phyloP scores from a whole-genome alignment of 805 yeast species.

The Lipomyces kockii region DNA sequence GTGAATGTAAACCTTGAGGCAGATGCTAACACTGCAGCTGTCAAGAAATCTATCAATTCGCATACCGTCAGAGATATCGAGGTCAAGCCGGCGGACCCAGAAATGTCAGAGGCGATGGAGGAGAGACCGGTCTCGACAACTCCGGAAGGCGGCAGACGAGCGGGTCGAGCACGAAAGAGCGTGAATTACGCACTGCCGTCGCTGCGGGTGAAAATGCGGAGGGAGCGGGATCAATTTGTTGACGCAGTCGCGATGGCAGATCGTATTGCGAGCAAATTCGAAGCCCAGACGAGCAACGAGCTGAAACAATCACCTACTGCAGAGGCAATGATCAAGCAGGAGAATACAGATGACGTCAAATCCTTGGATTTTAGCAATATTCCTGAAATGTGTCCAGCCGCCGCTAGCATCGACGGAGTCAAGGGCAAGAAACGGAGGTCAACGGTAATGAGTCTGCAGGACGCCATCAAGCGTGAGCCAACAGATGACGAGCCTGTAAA shows the following conservation, averaged over 20 bases:
- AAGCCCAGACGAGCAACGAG: background rate
- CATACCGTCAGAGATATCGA: background rate
- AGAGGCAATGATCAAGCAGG: slow-evolving; percentile 16
- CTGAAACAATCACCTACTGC: background rate
- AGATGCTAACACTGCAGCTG: background rate
- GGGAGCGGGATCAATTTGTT: slow-evolving; percentile 61
- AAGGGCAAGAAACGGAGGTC: background rate
- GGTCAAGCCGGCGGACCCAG: background rate
- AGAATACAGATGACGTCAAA: slow-evolving; percentile 10
- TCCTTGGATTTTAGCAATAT: slow-evolving; percentile 10
- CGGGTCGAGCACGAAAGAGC: slow-evolving; percentile 41
- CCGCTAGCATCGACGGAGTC: background rate
- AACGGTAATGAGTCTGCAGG: background rate
- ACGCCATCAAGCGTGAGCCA: background rate
- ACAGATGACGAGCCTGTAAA: background rate
- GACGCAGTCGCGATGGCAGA: slow-evolving; percentile 56
- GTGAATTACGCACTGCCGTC: slow-evolving; percentile 74
- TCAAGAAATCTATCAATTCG: background rate
- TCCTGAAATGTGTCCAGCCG: background rate
- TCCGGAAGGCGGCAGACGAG: slow-evolving; percentile 18
- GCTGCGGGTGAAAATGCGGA: slow-evolving; percentile 67
- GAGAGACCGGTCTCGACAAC: slow-evolving; percentile 1
- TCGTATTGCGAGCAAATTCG: background rate
- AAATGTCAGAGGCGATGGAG: background rate
- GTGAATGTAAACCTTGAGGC: slow-evolving; percentile 21